Base-by-base conservation (phyloP, 75 land plant species). In the Pseudotsuga menziesii region DNA sequence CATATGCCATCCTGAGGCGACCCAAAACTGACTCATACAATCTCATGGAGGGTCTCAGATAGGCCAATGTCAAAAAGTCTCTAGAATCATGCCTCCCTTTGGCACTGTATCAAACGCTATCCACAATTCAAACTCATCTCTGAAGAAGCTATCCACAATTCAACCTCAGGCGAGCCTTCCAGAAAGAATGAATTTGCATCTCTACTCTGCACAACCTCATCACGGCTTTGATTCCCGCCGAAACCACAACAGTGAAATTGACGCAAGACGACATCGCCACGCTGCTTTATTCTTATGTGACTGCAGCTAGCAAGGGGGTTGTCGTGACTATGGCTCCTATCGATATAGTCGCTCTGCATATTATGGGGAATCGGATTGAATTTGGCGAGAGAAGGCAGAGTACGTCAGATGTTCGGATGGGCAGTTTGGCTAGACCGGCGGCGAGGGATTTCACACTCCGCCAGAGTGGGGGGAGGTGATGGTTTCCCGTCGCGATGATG, bases 221-320 rank as follows among this genome's bases (percentile, higher is more conserved):
- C 52, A 44, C 8, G 52, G 52, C 1, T 7, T 44, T 11, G 52
- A 44, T 7, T 44, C 60, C 62, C 22, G 57, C 20, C 11, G 52
- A 15, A 8, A 7, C 19, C 5, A 66, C 77, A 14, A 32, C 55
- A 23, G 64, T 67, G 26, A 62, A 61, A 19, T 27, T 78, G 15
- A 32, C 5, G 3, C 94, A 85, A 72, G 57, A 72, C 8, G 91
- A 89, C 71, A 81, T 86, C 0, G 93, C 89, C 5, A 85, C 88
- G 22, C 74, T 90, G 15, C 83, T 90, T 1, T 93, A 89, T 75
- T 93, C 93, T 0, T 93, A 93, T 5, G 93, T 93, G 12, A 93
- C 96, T 0, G 90, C 95, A n/a, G 57, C 27, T 5, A 83, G 87
- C 81, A 93, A 93, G 61, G 96, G 93, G 0, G 89, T 84, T 9